phyloP scores from a whole-genome alignment of 352 stramenopile genomes.

The Phytophthora sansomeana region DNA sequence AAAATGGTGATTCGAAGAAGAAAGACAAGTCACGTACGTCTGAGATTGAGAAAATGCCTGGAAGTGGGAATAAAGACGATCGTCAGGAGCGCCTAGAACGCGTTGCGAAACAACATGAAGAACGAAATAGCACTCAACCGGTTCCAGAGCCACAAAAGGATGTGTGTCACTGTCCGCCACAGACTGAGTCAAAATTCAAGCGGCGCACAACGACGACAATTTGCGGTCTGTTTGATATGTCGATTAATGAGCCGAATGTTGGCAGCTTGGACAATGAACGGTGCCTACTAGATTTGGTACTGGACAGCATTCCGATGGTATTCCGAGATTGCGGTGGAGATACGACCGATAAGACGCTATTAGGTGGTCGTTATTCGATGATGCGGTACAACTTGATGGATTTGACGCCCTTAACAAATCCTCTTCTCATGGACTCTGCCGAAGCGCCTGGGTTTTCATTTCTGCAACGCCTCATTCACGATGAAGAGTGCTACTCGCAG shows the following conservation, averaged over 20 bases:
- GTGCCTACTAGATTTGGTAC: conserved; percentile 78
- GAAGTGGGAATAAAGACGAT: conserved; percentile 69
- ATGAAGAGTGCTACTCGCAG: conserved; percentile 89
- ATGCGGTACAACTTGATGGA: conserved; percentile 79
- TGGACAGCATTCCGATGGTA: conserved; percentile 89
- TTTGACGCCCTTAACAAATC: conserved; percentile 45
- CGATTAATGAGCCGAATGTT: conserved; percentile 72
- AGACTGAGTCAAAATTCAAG: conserved; percentile 48
- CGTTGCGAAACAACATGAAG: conserved; percentile 69
- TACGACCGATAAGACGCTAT: conserved; percentile 86
- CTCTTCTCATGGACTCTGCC: conserved; percentile 69
- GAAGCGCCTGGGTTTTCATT: conserved; percentile 84
- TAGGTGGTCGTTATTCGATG: conserved; percentile 85
- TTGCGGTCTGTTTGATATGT: conserved; percentile 84
- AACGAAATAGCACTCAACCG: conserved; percentile 65
- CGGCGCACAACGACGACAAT: conserved; percentile 51
- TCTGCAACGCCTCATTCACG: conserved; percentile 87
- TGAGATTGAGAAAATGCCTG: conserved; percentile 78
- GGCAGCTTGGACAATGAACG: conserved; percentile 83
- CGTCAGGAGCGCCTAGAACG: conserved; percentile 74
- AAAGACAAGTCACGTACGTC: conserved; percentile 51
- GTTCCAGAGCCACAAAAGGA: conserved; percentile 33
- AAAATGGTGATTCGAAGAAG: conserved; percentile 56
- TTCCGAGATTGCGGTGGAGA: conserved; percentile 88
- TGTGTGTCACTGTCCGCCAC: conserved; percentile 36